Evolutionary conservation across 2,329 filamentous ascomycete genomes (phyloP), one percentile per base, ranked within the genome.

Genomic region (Davidsoniella eucalypti): DNA sequence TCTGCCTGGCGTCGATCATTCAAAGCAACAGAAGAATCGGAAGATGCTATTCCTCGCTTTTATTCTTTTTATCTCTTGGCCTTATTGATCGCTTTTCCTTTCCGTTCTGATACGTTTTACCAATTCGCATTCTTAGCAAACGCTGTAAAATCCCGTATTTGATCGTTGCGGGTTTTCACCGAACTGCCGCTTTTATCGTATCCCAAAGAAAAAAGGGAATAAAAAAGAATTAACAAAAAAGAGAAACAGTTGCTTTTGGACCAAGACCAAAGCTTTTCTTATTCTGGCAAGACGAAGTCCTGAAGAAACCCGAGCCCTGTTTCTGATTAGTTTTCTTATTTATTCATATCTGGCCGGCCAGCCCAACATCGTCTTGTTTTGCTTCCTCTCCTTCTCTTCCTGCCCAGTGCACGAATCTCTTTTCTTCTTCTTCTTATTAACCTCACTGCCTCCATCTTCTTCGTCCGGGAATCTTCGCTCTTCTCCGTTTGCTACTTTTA

Each of bases 401-500:
- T 33, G 29, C 29, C 26, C 29, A 33, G 29, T 33, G 29, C 29
- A 33, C 29, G 29, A 33, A 2, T 33, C 29, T 33, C 2, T 12
- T 33, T 33, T 12, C 2, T 23, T 23, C 21, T 23, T 23, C 21
- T 23, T 5, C 21, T 33, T 33, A 33, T 10, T 33, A 33, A 33
- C 29, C 9, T 33, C 29, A 7, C 21, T 23, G 8, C 44, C 29
- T 9, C 29, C 29, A 33, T 33, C 17, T 16, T 49, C 36, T 21
- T n/a, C 21, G 17, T 16, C 37, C 17, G 14, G 17, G 17, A 14
- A 10, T 41, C 21, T 40, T 44, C 17, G 36, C 23, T 17, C 18
- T 51, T 43, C 21, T 50, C 44, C 40, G 36, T 39, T 51, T 44
- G 50, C 38, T 25, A 33, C 52, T 51, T 43, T 46, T 48, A 48